Percentiles rank a stretch among this genome's conserved stretches.
Evolutionary conservation across 2,329 filamentous ascomycete species (phyloP).

Genomic region (Beauveria varroae): DNA sequence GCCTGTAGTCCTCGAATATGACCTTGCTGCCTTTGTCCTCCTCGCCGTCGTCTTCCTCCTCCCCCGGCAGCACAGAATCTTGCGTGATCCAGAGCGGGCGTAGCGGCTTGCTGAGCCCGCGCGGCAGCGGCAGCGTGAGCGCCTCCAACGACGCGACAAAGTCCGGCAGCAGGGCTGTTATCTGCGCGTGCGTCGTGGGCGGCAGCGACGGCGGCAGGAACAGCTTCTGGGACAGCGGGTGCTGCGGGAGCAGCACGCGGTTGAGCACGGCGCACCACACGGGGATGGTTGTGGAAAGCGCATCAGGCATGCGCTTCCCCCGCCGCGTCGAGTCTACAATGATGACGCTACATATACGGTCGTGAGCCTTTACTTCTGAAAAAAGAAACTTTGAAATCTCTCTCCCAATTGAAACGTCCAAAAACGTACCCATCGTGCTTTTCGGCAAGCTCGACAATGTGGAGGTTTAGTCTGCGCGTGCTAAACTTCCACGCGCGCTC

Average conservation of each 20-base stretch:
- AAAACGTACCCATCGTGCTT: slow-evolving; percentile 54
- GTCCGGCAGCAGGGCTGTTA: slow-evolving; percentile 50
- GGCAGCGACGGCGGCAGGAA: slow-evolving; percentile 67
- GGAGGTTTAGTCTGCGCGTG: slow-evolving; percentile 73
- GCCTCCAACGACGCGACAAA: slow-evolving; percentile 45
- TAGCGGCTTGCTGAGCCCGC: slow-evolving; percentile 61
- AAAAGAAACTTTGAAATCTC: too few species aligned
- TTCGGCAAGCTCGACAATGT: slow-evolving; percentile 63
- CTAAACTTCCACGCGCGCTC: slow-evolving; percentile 87
- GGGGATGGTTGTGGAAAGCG: slow-evolving; percentile 85
- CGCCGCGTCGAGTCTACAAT: slow-evolving; percentile 89
- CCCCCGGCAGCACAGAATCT: slow-evolving; percentile 41
- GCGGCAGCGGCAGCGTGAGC: slow-evolving; percentile 51
- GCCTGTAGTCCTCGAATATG: slow-evolving; percentile 54
- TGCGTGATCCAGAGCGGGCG: slow-evolving; percentile 75
- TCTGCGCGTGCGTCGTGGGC: slow-evolving; percentile 68
- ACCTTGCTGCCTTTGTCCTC: slow-evolving; percentile 11
- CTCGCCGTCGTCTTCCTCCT: slow-evolving; percentile 15
- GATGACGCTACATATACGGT: slow-evolving; percentile 47
- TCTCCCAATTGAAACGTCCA: too few species aligned
- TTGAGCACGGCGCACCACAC: slow-evolving; percentile 92
- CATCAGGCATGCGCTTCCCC: slow-evolving; percentile 92
- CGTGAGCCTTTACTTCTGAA: too few species aligned
- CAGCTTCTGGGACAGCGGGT: slow-evolving; percentile 42
- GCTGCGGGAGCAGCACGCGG: slow-evolving; percentile 61